phyloP scores from a whole-genome alignment of 441 rosid species.

The Gossypium lobatum region DNA sequence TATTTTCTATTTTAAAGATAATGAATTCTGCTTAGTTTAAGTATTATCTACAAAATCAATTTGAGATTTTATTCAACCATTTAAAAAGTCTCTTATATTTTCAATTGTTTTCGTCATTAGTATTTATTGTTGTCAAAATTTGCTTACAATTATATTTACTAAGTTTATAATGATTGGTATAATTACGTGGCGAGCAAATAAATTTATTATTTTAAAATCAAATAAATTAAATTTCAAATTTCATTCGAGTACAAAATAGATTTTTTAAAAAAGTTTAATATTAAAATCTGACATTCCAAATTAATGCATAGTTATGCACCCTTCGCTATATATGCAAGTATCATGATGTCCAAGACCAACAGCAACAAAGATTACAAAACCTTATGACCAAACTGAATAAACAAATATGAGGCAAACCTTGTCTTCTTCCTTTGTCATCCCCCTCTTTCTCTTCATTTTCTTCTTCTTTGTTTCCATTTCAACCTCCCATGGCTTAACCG shows the following conservation, averaged over 20 bases:
- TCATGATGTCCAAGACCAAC: neutral
- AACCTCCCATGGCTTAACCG: neutral
- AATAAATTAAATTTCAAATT: no score
- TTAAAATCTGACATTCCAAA: neutral
- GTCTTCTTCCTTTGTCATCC: neutral
- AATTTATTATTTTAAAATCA: no score
- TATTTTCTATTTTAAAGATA: no score
- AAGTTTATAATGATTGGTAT: neutral
- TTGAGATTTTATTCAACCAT: no score
- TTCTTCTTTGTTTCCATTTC: constrained; percentile 15
- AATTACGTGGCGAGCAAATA: neutral
- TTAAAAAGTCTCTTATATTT: no score
- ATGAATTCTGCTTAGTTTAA: no score
- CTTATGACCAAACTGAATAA: neutral
- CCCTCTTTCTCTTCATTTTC: neutral
- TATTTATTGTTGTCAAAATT: no score
- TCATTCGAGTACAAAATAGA: neutral
- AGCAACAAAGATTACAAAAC: neutral
- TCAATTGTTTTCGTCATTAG: neutral
- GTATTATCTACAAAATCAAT: no score
- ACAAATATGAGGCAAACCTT: constrained; percentile 12
- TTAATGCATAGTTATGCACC: neutral
- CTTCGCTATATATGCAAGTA: neutral
- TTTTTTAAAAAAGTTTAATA: neutral
- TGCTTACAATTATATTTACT: neutral